Evolutionary conservation across 176 grass and related monocot genomes (phyloP).

Genomic region (Eleusine indica): DNA sequence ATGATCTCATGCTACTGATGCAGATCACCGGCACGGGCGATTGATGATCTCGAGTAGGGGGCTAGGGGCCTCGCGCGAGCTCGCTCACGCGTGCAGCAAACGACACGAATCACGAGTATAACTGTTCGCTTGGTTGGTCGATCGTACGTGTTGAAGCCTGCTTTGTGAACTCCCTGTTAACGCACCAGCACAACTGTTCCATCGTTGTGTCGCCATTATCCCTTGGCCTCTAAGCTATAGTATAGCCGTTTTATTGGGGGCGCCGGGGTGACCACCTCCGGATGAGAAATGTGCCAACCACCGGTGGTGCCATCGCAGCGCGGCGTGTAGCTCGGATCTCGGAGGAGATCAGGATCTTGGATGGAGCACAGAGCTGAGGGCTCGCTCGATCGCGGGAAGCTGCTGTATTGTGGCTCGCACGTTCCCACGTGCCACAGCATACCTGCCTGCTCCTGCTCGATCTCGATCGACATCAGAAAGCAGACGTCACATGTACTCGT

Average conservation of each 20-base stretch:
- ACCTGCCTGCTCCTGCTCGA: constrained; percentile 18
- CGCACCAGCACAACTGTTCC: neutral
- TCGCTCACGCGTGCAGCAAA: neutral
- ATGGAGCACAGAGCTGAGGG: neutral
- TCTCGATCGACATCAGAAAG: neutral
- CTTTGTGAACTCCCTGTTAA: neutral
- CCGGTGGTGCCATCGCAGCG: neutral
- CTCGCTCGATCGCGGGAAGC: neutral
- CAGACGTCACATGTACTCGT: neutral
- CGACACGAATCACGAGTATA: neutral
- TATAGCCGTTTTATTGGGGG: neutral
- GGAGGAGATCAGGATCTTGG: neutral
- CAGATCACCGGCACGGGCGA: neutral
- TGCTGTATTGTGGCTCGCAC: neutral
- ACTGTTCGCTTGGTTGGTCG: neutral
- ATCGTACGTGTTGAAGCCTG: neutral
- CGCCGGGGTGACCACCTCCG: constrained; percentile 24
- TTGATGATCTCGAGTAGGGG: neutral
- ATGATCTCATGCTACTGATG: neutral
- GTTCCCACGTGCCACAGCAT: constrained; percentile 24
- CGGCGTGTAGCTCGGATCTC: neutral
- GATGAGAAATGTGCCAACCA: constrained; percentile 10
- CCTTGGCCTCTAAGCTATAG: constrained; percentile 13
- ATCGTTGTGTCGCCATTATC: neutral
- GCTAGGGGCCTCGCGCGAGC: too few species aligned